Evolutionary conservation across 2,329 filamentous ascomycete species (phyloP), one percentile per base, ranked within the genome.

Genomic region (Aschersonia sp.): DNA sequence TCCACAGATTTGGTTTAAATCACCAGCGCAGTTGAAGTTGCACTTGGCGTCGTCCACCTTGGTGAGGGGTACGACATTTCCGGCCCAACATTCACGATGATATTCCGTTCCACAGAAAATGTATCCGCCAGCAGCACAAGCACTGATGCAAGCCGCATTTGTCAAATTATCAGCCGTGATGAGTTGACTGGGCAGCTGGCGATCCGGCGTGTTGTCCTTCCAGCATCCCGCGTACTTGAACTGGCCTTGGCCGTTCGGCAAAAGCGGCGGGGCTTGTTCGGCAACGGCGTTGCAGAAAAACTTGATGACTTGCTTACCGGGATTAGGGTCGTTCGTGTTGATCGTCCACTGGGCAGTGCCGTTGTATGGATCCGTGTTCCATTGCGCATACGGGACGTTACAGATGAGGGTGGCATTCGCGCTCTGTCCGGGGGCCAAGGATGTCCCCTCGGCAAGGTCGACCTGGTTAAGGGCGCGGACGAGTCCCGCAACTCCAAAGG

Each of bases 401-500:
- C 77, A 80, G 50, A 71, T 73, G 5, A 81, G 58, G 0, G 64
- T 68, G 2, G 76, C 77, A 0, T 69, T 73, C 2, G 66, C 67
- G 44, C 66, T 77, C 53, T 76, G 56, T 0, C 73, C 73, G 0
- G 74, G 68, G 0, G 61, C 59, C 1, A 80, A 60, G 1, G 64
- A 60, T 0, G 71, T 75, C 3, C 77, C 77, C 54, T 81, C 77
- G 0, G 71, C 75, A 1, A 80, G 68, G 45, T 79, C 77, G 6
- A 77, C 65, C 20, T 72, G 67, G 55, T 80, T 81, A 9, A 65
- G 66, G 1, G 75, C 72, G 28, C 68, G 65, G 40, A 80, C 68
- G 29, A 79, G 69, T 3, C 74, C 72, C n/a, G 61, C 54, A 3
- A 75, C 65, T 10, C 74, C 75, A 47, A 75, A 78, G 0, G 77